Conservation (phyloP, 2,329 filamentous ascomycete genomes). For the Monilinia vaccinii-corymbosi region DNA sequence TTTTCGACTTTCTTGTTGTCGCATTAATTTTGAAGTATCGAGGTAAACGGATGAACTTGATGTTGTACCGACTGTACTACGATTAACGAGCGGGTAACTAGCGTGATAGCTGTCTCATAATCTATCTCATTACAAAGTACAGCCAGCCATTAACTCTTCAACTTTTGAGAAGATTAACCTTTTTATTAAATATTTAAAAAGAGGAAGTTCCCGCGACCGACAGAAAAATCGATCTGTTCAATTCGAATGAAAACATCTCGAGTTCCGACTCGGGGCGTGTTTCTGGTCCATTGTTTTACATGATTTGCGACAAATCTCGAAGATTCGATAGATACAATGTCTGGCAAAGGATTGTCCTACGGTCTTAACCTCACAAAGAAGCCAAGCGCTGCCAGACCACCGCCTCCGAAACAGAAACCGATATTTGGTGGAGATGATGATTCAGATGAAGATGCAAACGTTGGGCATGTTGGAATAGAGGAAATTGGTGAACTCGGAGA, state of each 20-base stretch:
- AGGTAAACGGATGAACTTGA: not conserved
- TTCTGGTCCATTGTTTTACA: not conserved
- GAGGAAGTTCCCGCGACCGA: not conserved
- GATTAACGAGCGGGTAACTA: not conserved
- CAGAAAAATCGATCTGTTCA: not conserved
- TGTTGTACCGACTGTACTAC: not conserved
- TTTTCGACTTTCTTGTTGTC: not conserved
- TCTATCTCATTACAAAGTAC: not conserved
- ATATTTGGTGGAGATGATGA: conserved; percentile 52
- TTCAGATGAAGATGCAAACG: conserved; percentile 42
- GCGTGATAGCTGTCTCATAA: not conserved
- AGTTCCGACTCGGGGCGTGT: not conserved
- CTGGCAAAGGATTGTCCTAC: conserved; percentile 37
- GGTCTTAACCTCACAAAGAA: conserved; percentile 56
- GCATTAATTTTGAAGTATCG: not conserved
- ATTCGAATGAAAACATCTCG: not conserved
- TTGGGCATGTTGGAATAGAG: conserved; percentile 36
- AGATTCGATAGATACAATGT: conserved; percentile 22
- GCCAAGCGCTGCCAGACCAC: conserved; percentile 36
- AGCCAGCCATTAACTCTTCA: not conserved
- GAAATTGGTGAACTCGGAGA: conserved; percentile 54
- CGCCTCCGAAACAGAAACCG: conserved; percentile 42
- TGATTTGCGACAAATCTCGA: not conserved
- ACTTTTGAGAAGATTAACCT: no score
- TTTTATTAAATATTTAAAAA: not conserved